phyloP scores from a whole-genome alignment of 2,329 filamentous ascomycete species.

The Magnaporthiopsis rhizophila region DNA sequence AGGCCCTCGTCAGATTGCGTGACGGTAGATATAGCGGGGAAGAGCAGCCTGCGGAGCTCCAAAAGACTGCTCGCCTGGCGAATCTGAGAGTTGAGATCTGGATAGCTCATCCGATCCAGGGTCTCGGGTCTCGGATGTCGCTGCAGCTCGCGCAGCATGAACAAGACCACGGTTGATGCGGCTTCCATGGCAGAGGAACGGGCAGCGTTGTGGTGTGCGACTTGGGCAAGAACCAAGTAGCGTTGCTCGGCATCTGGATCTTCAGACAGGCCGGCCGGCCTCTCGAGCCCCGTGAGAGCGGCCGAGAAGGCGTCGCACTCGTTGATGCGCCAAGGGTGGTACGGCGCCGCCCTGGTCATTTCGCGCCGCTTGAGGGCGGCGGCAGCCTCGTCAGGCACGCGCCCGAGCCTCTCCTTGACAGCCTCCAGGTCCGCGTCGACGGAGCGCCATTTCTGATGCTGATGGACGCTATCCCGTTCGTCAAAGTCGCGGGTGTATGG shows the following conservation, averaged over 20 bases:
- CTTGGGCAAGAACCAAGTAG: neutral
- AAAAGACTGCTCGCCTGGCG: slow-evolving; percentile 7
- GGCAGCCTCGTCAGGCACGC: slow-evolving; percentile 21
- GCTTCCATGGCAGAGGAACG: neutral
- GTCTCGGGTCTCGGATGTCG: neutral
- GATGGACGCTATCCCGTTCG: slow-evolving; percentile 25
- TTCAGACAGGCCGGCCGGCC: too few relatives aligned
- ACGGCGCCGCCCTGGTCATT: neutral
- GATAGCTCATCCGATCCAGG: neutral
- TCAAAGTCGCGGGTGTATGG: slow-evolving; percentile 33
- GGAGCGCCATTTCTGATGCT: slow-evolving; percentile 22
- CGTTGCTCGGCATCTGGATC: neutral
- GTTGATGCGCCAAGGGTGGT: slow-evolving; percentile 29
- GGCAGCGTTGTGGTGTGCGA: neutral
- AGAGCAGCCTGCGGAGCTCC: slow-evolving; percentile 19
- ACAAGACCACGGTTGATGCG: neutral
- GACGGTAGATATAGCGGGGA: slow-evolving; percentile 12
- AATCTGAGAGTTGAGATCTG: neutral
- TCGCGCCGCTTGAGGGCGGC: slow-evolving; percentile 3
- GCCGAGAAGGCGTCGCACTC: slow-evolving; percentile 34
- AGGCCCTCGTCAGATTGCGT: slow-evolving; percentile 14
- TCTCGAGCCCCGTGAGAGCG: slow-evolving; percentile 20
- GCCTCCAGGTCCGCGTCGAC: slow-evolving; percentile 12
- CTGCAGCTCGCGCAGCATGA: neutral
- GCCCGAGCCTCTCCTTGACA: slow-evolving; percentile 18